phyloP scores from a whole-genome alignment of 2,329 filamentous ascomycete genomes.

The Colletotrichum salicis region DNA sequence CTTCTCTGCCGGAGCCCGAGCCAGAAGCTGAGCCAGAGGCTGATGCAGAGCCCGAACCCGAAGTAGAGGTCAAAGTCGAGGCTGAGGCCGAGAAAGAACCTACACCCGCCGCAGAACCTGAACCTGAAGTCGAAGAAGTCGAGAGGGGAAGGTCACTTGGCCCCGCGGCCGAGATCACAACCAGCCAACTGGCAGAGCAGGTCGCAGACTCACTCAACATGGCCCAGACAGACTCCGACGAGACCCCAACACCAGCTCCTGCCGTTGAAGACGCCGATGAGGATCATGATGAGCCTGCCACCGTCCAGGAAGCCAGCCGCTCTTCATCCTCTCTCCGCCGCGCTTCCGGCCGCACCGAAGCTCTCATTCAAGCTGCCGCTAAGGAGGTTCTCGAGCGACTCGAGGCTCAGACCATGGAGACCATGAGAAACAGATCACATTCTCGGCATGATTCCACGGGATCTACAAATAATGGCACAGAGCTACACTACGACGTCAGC shows the following conservation, averaged over 20 bases:
- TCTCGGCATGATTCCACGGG: slow-evolving; percentile 18
- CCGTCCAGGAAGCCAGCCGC: slow-evolving; percentile 19
- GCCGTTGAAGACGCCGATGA: slow-evolving; percentile 6
- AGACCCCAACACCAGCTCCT: background rate
- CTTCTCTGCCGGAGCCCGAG: background rate
- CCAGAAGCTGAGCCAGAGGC: background rate
- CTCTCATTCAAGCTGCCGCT: slow-evolving; percentile 64
- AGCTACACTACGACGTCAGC: slow-evolving; percentile 41
- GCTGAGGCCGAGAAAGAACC: background rate
- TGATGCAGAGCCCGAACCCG: background rate
- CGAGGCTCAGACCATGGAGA: slow-evolving; percentile 46
- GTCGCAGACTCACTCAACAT: slow-evolving; percentile 8
- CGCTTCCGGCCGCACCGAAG: slow-evolving; percentile 59
- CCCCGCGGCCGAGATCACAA: slow-evolving; percentile 7
- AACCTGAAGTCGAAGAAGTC: background rate
- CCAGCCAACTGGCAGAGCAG: background rate
- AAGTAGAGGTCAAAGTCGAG: background rate
- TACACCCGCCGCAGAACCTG: background rate
- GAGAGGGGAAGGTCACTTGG: background rate
- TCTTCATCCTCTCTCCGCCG: slow-evolving; percentile 45
- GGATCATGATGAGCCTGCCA: background rate
- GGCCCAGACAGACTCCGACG: background rate
- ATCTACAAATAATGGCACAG: slow-evolving; percentile 43
- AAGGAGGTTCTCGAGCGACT: slow-evolving; percentile 61
- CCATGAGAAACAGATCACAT: slow-evolving; percentile 40